Base-by-base conservation (phyloP, 2,329 filamentous ascomycete genomes). In the Berkeleyomyces rouxiae region DNA sequence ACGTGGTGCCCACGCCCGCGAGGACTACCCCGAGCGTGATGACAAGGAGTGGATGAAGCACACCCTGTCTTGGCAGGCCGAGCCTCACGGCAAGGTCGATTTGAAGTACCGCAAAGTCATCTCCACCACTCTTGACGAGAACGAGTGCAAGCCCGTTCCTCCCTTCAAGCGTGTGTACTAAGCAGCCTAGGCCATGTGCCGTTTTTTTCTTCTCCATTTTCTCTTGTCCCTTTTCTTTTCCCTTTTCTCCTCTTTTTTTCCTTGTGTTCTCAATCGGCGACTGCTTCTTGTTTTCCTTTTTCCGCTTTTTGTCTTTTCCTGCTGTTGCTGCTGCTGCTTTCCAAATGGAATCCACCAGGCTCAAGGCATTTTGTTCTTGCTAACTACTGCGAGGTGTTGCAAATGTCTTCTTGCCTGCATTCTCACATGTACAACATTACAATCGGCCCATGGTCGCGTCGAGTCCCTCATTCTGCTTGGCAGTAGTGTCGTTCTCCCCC, bases 21-120 rank as follows among this genome's bases (percentile, higher is more conserved):
- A 99, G 79, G 93, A 99, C 74, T 97, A 75, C 82, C 92, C 92
- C 64, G 91, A 97, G 16, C 87, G 93, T 79, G 89, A 97, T 72
- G 93, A 99, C 73, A 81, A 85, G 75, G 87, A 95, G 75, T 97
- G 92, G 92, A 96, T 96, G 92, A 97, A 97, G 86, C 93, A 99
- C 82, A 95, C 90, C 55, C 82, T 99, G 66, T 90, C 86, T 68
- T 99, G 87, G 87, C 93, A 99, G 82, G 95, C 90, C 86, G 74
- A 85, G 72, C 88, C 91, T 42, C 92, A 97, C 71, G 87, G 87
- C 72, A 83, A 90, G 77, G 84, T 93, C 63, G 87, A 97, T 66
- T 79, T 97, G 67, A 79, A 83, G 66, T 97, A 97, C 82, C 84
- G 93, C 74, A 79, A 80, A 67, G 93, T 99, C 66, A 86, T 88